Conservation (phyloP, 805 yeast species). For the Komagataella populi region DNA sequence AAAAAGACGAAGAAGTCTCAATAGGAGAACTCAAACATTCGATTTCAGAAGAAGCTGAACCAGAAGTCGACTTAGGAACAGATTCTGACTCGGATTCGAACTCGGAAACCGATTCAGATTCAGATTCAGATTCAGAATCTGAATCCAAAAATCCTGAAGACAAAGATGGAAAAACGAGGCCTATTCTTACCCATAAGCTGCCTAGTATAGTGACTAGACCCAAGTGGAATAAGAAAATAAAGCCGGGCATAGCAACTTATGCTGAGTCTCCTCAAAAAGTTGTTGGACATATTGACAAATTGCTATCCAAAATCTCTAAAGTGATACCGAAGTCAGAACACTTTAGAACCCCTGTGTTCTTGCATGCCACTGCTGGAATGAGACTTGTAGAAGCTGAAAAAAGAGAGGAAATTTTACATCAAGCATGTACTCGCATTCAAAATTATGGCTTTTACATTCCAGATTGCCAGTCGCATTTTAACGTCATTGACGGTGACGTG, state of each 20-base stretch:
- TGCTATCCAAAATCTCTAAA: conserved; percentile 54
- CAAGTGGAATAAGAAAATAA: conserved; percentile 48
- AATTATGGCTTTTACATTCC: conserved; percentile 43
- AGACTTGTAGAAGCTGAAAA: conserved; percentile 42
- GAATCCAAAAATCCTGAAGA: not conserved
- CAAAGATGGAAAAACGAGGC: not conserved
- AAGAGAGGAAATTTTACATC: conserved; percentile 37
- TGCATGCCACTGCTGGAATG: conserved; percentile 98
- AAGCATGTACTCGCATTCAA: conserved; percentile 47
- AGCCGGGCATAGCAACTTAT: conserved; percentile 77
- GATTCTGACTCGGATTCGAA: not conserved
- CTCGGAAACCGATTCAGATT: not conserved
- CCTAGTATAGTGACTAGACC: not conserved
- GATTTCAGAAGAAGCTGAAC: not conserved
- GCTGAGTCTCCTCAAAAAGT: conserved; percentile 36
- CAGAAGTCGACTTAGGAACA: not conserved
- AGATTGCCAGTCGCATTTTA: conserved; percentile 58
- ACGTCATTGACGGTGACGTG: conserved; percentile 84
- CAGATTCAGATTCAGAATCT: not conserved
- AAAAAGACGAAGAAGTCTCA: conserved; percentile 1
- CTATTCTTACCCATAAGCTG: not conserved
- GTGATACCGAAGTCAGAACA: conserved; percentile 54
- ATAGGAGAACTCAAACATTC: not conserved
- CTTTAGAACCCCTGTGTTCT: conserved; percentile 66
- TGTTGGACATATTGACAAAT: conserved; percentile 45